phyloP scores from a whole-genome alignment of 495 filamentous ascomycete species.

The Daldinia loculata region DNA sequence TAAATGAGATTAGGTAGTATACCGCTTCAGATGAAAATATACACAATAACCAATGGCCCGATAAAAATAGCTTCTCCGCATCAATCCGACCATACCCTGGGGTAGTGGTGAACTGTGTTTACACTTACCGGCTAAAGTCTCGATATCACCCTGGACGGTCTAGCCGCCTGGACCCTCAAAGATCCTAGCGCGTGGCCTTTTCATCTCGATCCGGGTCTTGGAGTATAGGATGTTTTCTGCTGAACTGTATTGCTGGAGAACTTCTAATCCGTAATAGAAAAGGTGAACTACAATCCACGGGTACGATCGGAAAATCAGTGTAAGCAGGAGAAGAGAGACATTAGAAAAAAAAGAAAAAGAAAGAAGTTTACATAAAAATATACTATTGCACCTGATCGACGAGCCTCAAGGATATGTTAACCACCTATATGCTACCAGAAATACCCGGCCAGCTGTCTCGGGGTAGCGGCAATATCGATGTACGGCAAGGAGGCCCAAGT shows the following conservation, averaged over 20 bases:
- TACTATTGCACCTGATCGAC: background rate
- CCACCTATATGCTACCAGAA: slow-evolving; percentile 17
- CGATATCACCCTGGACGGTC: slow-evolving; percentile 33
- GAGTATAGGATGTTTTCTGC: background rate
- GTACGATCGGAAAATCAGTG: background rate
- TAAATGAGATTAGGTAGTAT: background rate
- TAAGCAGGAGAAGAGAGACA: background rate
- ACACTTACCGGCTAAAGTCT: slow-evolving; percentile 37
- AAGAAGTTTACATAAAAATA: background rate
- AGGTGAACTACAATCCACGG: no score
- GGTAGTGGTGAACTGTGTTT: slow-evolving; percentile 22
- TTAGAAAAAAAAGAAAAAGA: no score
- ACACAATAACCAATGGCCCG: background rate
- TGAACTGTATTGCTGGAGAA: background rate
- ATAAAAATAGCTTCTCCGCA: slow-evolving; percentile 27
- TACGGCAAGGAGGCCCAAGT: slow-evolving; percentile 38
- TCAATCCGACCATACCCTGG: background rate
- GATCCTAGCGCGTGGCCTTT: slow-evolving; percentile 5
- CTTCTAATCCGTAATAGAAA: background rate
- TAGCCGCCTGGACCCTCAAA: slow-evolving; percentile 18
- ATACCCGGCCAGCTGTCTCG: slow-evolving; percentile 35
- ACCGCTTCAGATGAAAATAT: background rate
- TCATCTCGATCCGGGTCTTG: slow-evolving; percentile 8
- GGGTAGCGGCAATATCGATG: slow-evolving; percentile 39
- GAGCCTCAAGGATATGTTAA: slow-evolving; percentile 15